phyloP scores from a whole-genome alignment of 768 basidiomycete species.

The Leucosporidium scottii region DNA sequence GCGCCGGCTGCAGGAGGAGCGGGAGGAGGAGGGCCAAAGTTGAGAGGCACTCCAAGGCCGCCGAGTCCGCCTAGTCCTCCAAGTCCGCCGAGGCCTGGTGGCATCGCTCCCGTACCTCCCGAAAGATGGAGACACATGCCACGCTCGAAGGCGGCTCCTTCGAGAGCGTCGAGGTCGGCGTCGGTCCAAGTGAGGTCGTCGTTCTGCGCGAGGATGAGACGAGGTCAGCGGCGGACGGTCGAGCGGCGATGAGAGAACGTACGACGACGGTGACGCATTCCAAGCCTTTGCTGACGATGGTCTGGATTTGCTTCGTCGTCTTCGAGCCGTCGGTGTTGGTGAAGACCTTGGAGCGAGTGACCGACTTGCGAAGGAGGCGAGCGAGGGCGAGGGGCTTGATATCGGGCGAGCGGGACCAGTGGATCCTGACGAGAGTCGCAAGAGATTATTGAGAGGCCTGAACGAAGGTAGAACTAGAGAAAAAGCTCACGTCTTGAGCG shows the following conservation, averaged over 20 bases:
- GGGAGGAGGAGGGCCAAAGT: no score
- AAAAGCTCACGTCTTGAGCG: conserved; percentile 8
- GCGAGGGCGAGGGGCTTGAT: conserved; percentile 14
- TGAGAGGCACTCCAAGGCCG: no score
- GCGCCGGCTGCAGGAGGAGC: no score
- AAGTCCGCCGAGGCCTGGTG: no score
- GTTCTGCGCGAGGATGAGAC: not conserved
- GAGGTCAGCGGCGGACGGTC: not conserved
- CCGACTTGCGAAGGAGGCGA: conserved; percentile 15
- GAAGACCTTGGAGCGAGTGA: conserved; percentile 2
- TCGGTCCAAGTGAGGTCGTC: conserved; percentile 23
- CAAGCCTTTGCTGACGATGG: conserved; percentile 7
- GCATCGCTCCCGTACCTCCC: not conserved
- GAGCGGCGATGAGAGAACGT: not conserved
- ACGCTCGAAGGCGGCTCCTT: not conserved
- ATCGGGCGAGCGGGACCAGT: conserved; percentile 6
- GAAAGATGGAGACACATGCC: conserved; percentile 22
- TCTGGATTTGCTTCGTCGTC: not conserved
- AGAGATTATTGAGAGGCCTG: no score
- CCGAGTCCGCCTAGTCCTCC: no score
- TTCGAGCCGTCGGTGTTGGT: conserved; percentile 15
- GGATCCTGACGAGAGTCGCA: not conserved
- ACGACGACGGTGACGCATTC: conserved; percentile 15
- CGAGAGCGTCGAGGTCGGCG: conserved; percentile 5
- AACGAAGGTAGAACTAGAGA: not conserved